A percentile compares a stretch with the other conserved stretches of the same genome.
phyloP scores from a whole-genome alignment of 805 yeast species.

The Kazachstania taianensis region DNA sequence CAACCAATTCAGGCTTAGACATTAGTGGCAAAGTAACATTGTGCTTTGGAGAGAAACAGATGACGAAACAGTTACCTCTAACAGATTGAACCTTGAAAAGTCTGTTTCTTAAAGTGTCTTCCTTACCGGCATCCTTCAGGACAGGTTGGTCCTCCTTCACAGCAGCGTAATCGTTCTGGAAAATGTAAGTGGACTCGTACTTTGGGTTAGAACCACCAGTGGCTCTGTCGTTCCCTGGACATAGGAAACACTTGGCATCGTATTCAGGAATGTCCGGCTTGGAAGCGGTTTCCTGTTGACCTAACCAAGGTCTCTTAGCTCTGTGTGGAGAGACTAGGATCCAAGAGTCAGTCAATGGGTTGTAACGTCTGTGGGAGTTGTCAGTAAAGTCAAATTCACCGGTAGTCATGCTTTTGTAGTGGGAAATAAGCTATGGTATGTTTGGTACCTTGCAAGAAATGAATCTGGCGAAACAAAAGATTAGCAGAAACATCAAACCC shows the following conservation, averaged over 20 bases:
- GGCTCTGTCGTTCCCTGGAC: constrained; percentile 63
- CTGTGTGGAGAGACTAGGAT: constrained; percentile 69
- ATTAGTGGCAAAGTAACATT: constrained; percentile 56
- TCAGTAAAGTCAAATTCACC: constrained; percentile 39
- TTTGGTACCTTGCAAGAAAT: no score
- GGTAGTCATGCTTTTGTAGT: constrained; percentile 11
- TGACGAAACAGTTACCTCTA: constrained; percentile 58
- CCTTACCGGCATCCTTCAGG: constrained; percentile 17
- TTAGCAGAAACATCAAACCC: no score
- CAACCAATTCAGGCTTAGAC: constrained; percentile 34
- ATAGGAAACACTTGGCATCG: constrained; percentile 58
- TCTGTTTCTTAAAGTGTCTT: constrained; percentile 29
- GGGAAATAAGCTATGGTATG: no score
- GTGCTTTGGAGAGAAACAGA: constrained; percentile 65
- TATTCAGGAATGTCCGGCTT: constrained; percentile 39
- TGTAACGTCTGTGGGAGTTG: constrained; percentile 58
- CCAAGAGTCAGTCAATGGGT: constrained; percentile 60
- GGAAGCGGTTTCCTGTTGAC: constrained; percentile 47
- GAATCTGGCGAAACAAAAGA: no score
- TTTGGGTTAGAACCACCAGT: constrained; percentile 50
- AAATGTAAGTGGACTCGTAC: constrained; percentile 48
- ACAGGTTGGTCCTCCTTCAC: constrained; percentile 50
- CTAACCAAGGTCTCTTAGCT: constrained; percentile 74
- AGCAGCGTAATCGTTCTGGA: constrained; percentile 63
- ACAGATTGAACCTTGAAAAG: constrained; percentile 49